A percentile compares a stretch with the other conserved stretches of the same genome.
Evolutionary conservation across 164 flowering plant genomes (phyloP).

Genomic region (Magnolia kwangsiensis): DNA sequence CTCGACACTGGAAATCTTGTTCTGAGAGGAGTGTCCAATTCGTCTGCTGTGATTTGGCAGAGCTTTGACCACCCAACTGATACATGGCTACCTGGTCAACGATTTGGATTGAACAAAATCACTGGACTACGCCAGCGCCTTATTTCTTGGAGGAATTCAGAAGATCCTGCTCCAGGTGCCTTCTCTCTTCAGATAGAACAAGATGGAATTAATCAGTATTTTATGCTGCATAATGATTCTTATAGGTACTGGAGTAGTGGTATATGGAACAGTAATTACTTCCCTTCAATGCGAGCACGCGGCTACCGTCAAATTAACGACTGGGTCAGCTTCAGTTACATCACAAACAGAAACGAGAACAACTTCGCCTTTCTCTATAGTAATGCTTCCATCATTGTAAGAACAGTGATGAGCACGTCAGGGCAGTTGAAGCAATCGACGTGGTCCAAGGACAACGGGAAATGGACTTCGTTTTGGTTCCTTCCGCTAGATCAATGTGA

Average conservation of each 20-base stretch:
- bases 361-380: neutral
- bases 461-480: neutral
- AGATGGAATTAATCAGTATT: constrained; percentile 17
- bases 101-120: constrained; percentile 29
- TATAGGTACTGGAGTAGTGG: constrained; percentile 1
- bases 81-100: constrained; percentile 63
- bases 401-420: neutral
- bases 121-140: constrained; percentile 28
- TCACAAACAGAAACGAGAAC: neutral
- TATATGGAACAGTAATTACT: constrained; percentile 14
- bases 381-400: neutral
- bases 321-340: constrained; percentile 8
- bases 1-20: too few relatives aligned
- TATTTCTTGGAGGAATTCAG: constrained; percentile 55
- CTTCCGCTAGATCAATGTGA: neutral
- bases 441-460: constrained; percentile 5
- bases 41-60: constrained; percentile 48
- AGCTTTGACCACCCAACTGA: constrained; percentile 56
- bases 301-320: neutral
- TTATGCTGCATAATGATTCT: constrained; percentile 5
- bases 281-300: constrained; percentile 22
- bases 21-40: constrained; percentile 22
- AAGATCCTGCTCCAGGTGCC: constrained; percentile 60
- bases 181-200: constrained; percentile 48
- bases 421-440: neutral